These are phyloP conservation scores for Eutypella sp. DNA, from an alignment of 2,329 filamentous ascomycete genomes.

Conservation along the genomic window DNA sequence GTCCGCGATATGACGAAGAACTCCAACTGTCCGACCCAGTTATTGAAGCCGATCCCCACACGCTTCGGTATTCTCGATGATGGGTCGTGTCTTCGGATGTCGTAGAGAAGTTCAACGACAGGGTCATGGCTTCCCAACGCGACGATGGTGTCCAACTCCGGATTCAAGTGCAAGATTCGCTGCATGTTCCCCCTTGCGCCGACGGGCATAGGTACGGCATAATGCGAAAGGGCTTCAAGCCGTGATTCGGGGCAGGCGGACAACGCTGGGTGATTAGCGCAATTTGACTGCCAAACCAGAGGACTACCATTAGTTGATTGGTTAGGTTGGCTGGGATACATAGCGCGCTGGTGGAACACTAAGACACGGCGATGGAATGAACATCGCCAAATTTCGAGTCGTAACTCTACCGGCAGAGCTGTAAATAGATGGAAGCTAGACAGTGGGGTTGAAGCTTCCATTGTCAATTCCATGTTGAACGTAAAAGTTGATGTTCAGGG, in stretches of 20 bases:
- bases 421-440: constrained; percentile 24
- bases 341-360: constrained; percentile 24
- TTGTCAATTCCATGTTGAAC: background rate
- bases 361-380: constrained; percentile 29
- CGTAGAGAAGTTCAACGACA: constrained; percentile 15
- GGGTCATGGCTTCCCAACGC: constrained; percentile 25
- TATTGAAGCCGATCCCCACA: constrained; percentile 22
- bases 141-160: constrained; percentile 25
- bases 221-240: constrained; percentile 23
- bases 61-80: constrained; percentile 13
- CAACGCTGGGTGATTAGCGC: constrained; percentile 28
- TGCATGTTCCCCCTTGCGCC: constrained; percentile 5
- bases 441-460: background rate
- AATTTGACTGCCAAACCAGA: constrained; percentile 26
- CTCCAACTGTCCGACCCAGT: constrained; percentile 19
- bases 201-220: constrained; percentile 26
- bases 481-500: too few relatives aligned
- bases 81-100: constrained; percentile 18
- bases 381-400: constrained; percentile 30
- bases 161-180: constrained; percentile 26
- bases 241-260: constrained; percentile 29
- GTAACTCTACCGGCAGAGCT: constrained; percentile 29
- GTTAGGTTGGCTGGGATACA: constrained; percentile 11
- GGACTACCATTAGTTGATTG: too few relatives aligned
- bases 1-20: constrained; percentile 4